Evolutionary conservation across 345 rosid species (phyloP).

Genomic region (Abelmoschus esculentus): DNA sequence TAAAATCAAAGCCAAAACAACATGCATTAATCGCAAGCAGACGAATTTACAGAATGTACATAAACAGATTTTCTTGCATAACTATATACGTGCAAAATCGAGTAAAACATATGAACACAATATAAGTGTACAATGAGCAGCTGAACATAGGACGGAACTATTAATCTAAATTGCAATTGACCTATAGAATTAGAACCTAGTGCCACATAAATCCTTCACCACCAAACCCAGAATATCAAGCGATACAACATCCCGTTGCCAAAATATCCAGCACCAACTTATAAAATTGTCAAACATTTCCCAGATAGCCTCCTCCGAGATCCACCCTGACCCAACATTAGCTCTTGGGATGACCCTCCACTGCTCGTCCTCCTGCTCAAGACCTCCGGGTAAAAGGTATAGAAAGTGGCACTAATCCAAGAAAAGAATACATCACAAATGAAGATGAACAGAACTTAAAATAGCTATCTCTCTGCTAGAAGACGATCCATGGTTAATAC

Average conservation of each 20-base stretch:
- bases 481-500: conserved; percentile 48
- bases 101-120: background rate
- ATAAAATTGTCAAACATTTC: background rate
- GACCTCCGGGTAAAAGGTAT: conserved; percentile 32
- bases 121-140: conserved; percentile 4
- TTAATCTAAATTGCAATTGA: background rate
- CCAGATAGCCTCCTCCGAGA: conserved; percentile 9
- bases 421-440: conserved; percentile 39
- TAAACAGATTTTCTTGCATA: background rate
- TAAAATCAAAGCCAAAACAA: background rate
- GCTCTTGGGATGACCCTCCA: conserved; percentile 24
- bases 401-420: conserved; percentile 34
- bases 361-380: conserved; percentile 28
- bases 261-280: background rate
- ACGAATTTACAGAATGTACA: background rate
- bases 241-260: background rate
- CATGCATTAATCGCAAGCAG: background rate
- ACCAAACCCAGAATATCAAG: background rate
- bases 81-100: background rate
- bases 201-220: background rate
- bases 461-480: conserved; percentile 52
- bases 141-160: background rate
- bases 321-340: conserved; percentile 15
- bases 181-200: background rate
- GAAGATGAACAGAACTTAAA: conserved; percentile 30